phyloP scores from a whole-genome alignment of 257 asterid genomes.

The Solanum chiquidenum region DNA sequence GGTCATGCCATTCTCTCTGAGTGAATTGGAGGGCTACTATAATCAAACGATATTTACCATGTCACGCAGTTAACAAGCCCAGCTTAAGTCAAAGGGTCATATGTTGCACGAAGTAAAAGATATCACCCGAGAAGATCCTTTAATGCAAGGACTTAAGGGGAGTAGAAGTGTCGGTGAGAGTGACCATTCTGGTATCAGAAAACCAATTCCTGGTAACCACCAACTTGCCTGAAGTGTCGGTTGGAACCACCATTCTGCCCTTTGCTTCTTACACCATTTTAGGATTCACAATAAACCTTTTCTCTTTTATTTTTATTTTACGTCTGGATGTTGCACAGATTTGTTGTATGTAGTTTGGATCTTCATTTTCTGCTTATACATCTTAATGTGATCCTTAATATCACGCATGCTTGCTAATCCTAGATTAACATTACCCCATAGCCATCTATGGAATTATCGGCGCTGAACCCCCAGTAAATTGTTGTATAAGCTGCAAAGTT shows the following conservation, averaged over 20 bases:
- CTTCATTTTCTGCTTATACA: neutral
- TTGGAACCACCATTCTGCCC: neutral
- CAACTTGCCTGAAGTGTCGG: too few relatives aligned
- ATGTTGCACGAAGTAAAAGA: neutral
- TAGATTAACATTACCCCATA: too few relatives aligned
- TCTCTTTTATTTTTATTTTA: neutral
- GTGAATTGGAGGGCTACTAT: constrained; percentile 35
- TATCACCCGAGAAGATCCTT: neutral
- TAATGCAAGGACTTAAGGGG: neutral
- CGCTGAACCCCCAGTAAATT: neutral
- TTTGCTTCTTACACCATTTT: neutral
- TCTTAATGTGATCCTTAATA: neutral
- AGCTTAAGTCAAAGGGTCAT: neutral
- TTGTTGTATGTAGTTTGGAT: neutral
- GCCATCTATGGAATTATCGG: too few relatives aligned
- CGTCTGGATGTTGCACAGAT: neutral
- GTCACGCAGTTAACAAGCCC: neutral
- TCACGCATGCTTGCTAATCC: too few relatives aligned
- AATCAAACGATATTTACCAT: constrained; percentile 23
- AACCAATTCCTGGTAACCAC: constrained; percentile 10
- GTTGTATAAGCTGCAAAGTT: neutral
- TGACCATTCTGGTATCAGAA: neutral
- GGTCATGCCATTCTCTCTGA: neutral
- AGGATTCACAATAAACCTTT: neutral
- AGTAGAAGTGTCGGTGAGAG: neutral